Conservation (phyloP, 805 yeast species). For the Candida sithepensis region DNA sequence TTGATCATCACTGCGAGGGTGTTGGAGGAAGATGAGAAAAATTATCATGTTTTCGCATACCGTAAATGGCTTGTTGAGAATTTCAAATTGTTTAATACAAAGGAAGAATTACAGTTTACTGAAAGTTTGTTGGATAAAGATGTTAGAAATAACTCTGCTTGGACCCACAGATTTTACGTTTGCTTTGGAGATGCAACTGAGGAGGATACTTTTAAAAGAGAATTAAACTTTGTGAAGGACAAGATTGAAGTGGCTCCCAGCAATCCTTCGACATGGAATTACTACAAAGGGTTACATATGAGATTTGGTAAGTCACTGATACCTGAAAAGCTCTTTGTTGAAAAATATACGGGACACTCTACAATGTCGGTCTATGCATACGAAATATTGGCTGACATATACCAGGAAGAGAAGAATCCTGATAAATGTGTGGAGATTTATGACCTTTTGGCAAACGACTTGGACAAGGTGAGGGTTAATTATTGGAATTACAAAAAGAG, state of each 20-base stretch:
- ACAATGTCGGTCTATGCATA: slow-evolving; percentile 56
- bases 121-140: slow-evolving; percentile 52
- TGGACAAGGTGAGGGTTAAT: slow-evolving; percentile 29
- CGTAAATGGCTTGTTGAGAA: slow-evolving; percentile 74
- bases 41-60: slow-evolving; percentile 96
- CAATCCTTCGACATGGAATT: slow-evolving; percentile 85
- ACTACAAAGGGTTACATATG: slow-evolving; percentile 56
- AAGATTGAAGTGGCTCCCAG: slow-evolving; percentile 65
- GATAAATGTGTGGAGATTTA: slow-evolving; percentile 43
- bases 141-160: slow-evolving; percentile 85
- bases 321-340: slow-evolving; percentile 45
- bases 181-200: slow-evolving; percentile 24
- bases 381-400: slow-evolving; percentile 56
- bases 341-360: slow-evolving; percentile 31
- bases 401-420: slow-evolving; percentile 27
- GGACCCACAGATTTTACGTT: slow-evolving; percentile 81
- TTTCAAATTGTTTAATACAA: slow-evolving; percentile 43
- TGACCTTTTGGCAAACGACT: slow-evolving; percentile 41
- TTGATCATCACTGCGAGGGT: slow-evolving; percentile 60
- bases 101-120: slow-evolving; percentile 50
- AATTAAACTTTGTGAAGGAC: slow-evolving; percentile 47
- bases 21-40: slow-evolving; percentile 77
- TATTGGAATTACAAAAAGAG: slow-evolving; percentile 29
- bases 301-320: slow-evolving; percentile 16
- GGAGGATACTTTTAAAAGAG: slow-evolving; percentile 32